Evolutionary conservation across 129 eudicot species (phyloP).

Genomic region (Scalesia atractyloides): DNA sequence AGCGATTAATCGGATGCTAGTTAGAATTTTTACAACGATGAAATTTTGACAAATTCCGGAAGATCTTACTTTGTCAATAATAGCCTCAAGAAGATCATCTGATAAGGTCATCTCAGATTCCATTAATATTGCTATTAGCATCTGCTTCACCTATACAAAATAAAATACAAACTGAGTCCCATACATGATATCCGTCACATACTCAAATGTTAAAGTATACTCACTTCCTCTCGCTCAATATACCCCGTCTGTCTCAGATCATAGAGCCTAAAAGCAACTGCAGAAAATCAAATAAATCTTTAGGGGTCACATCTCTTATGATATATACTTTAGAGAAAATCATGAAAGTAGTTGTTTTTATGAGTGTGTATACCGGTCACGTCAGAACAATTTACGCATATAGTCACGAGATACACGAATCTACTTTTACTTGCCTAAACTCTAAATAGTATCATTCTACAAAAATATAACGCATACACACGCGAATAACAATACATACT

Average conservation of each 20-base stretch:
- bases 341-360: neutral
- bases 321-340: slow-evolving; percentile 3
- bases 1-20: too few species aligned
- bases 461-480: too few species aligned
- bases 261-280: slow-evolving; percentile 95
- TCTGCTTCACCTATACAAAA: slow-evolving; percentile 72
- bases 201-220: slow-evolving; percentile 31
- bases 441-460: too few species aligned
- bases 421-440: neutral
- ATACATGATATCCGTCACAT: neutral
- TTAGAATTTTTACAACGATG: too few species aligned
- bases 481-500: neutral
- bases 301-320: neutral
- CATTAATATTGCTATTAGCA: slow-evolving; percentile 73
- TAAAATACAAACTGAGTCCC: neutral
- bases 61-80: slow-evolving; percentile 11
- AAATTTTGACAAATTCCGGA: neutral
- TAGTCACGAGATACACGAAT: neutral
- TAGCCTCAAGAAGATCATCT: slow-evolving; percentile 72
- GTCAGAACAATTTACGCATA: neutral
- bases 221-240: slow-evolving; percentile 96
- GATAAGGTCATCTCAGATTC: slow-evolving; percentile 81
- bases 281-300: slow-evolving; percentile 12
- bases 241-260: slow-evolving; percentile 89
- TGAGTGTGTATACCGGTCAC: neutral